Evolutionary conservation across 2,329 filamentous ascomycete species (phyloP), one percentile per base, ranked within the genome.

Genomic region (Boeremia lycopersici): DNA sequence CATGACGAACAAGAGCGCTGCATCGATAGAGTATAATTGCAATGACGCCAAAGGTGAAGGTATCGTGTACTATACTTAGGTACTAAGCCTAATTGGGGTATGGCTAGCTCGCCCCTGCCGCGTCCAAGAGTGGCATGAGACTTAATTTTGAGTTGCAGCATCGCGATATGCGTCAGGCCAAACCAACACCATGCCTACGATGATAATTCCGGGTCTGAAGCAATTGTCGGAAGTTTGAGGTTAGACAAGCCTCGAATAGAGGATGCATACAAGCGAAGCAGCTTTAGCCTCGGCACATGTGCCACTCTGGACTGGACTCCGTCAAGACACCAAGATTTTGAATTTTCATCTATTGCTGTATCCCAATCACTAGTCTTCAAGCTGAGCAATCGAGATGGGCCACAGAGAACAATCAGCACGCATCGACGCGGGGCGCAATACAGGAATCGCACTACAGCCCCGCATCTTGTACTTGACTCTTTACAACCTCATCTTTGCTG

Each of bases 401-500:
- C 9, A 2, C 11, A 11, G 17, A 8, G 23, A n/a, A 17, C 26
- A 39, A 6, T 7, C 31, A 0, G 4, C 17, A 6, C 33, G 19
- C 26, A 4, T 3, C 1, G n/a, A 29, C 9, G 10, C 28, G 10
- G 8, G 6, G 13, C 12, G 25, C 25, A 28, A 4, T 7, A 1
- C 19, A 31, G 6, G 25, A 25, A 17, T 33, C 2, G 19, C 19
- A 5, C 19, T 23, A 23, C 52, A 50, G 13, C 40, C 52, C 15
- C 57, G 55, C 17, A 57, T 44, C 2, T 26, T 56, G 1, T 69
- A 69, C 51, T 53, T 69, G 5, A 69, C 66, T 1, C 28, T 43
- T 7, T 68, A 63, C 53, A 69, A 69, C 45, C 9, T 58, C 15
- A 15, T 68, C 10, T 67, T 67, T 36, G 56, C 61, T 7, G 30